A percentile compares a stretch with the other conserved stretches of the same genome.
Conservation (phyloP, 305 asterid species). For the Fraxinus greggii region DNA sequence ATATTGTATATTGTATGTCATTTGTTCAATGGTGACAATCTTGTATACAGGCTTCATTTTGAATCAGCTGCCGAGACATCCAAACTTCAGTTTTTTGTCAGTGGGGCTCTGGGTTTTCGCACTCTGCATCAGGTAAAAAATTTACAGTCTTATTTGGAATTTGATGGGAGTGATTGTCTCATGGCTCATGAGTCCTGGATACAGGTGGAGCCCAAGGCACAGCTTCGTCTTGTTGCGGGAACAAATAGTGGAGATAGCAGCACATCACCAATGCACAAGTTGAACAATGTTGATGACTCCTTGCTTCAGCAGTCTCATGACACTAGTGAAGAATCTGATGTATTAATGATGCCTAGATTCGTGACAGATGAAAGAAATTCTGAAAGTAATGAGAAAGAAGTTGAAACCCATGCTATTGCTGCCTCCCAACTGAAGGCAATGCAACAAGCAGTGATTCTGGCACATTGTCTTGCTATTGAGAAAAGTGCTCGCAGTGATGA, state of each 20-base stretch:
- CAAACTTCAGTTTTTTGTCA: slow-evolving; percentile 52
- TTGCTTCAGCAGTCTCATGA: slow-evolving; percentile 48
- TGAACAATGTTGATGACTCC: slow-evolving; percentile 33
- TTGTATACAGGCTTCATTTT: slow-evolving; percentile 60
- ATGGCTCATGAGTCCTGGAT: slow-evolving; percentile 25
- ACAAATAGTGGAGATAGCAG: slow-evolving; percentile 31
- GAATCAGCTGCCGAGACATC: slow-evolving; percentile 67
- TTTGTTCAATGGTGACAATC: slow-evolving; percentile 15
- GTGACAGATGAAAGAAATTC: slow-evolving; percentile 44
- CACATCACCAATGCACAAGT: slow-evolving; percentile 32
- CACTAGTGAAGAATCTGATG: slow-evolving; percentile 71
- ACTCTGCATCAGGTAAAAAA: slow-evolving; percentile 81
- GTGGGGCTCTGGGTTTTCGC: slow-evolving; percentile 88
- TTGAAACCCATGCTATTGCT: slow-evolving; percentile 35
- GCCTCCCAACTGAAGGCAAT: slow-evolving; percentile 54
- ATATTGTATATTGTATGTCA: background rate
- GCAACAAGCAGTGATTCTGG: slow-evolving; percentile 85
- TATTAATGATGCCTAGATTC: slow-evolving; percentile 75
- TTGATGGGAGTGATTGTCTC: slow-evolving; percentile 17
- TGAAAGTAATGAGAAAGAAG: slow-evolving; percentile 36
- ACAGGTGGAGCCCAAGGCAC: slow-evolving; percentile 88
- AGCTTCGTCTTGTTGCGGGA: slow-evolving; percentile 64
- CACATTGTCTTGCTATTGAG: slow-evolving; percentile 69
- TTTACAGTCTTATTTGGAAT: slow-evolving; percentile 12
- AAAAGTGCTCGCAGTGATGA: slow-evolving; percentile 75